Base-by-base conservation (phyloP, 2,329 filamentous ascomycete species). In the Fusarium armeniacum region DNA sequence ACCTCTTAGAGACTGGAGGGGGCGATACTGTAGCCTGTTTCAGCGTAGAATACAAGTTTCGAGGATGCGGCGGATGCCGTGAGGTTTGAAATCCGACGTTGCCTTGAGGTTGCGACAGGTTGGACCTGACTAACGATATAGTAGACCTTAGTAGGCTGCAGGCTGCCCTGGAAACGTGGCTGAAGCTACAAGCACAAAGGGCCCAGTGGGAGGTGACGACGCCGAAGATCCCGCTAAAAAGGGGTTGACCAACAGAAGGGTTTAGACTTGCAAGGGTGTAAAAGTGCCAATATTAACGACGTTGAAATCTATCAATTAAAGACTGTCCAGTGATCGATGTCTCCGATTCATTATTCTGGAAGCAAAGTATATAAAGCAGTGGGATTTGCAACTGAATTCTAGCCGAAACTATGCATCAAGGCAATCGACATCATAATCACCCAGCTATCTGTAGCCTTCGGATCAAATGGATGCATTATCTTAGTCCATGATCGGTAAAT, bases 171-270 rank as follows among this genome's bases (percentile, higher is more conserved):
- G 38, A 62, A 67, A 70, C 51, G 67, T 70, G 67, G 67, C 67
- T 46, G 47, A 55, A 66, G 67, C 35, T 35, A 41, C 57, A 56
- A 47, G 15, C 50, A 56, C 58, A 59, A 59, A 60, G 67, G 46
- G 53, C 26, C 36, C 45, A 38, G 38, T 33, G 53, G 32, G 58
- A 43, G 52, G 57, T 70, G 67, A 70, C 67, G 67, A 70, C 44
- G 67, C 67, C 67, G 67, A 70, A 46, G 67, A 69, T 63, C 49
- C 67, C 62, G 67, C 67, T 70, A 70, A 64, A 58, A 63, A 59
- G 62, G 66, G 65, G 66, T 52, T 30, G 22, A 47, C 44, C 45
- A 45, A 54, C 67, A 51, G 50, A 43, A 59, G 58, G 22, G 26
- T 65, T 58, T 45, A 57, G 38, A 53, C 41, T 50, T 62, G 43